phyloP scores from a whole-genome alignment of 2,329 filamentous ascomycete species.

The Monilinia vaccinii-corymbosi region DNA sequence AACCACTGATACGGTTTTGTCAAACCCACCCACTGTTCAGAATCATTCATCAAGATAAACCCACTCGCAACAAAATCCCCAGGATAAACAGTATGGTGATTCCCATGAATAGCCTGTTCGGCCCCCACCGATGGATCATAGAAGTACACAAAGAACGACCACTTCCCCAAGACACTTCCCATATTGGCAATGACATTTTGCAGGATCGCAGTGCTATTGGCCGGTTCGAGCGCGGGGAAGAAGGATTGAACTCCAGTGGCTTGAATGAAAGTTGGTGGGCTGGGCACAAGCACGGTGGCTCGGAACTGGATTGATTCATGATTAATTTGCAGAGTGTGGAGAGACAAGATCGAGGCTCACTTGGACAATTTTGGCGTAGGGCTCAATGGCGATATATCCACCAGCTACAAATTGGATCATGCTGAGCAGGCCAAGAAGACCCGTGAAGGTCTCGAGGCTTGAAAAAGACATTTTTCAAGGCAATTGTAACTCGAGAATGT shows the following conservation, averaged over 20 bases:
- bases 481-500: neutral
- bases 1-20: neutral
- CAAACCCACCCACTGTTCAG: neutral
- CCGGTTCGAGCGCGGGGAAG: neutral
- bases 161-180: neutral
- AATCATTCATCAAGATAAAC: neutral
- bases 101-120: neutral
- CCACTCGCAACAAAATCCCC: neutral
- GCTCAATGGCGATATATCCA: neutral
- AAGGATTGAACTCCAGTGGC: neutral
- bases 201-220: slow-evolving; percentile 13
- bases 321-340: neutral
- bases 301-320: neutral
- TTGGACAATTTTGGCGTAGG: neutral
- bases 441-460: neutral
- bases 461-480: neutral
- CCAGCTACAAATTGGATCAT: neutral
- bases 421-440: neutral
- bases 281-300: neutral
- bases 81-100: neutral
- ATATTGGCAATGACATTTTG: neutral
- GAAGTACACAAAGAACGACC: neutral
- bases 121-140: neutral
- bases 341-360: neutral
- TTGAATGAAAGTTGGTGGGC: neutral